Evolutionary conservation across 2,329 filamentous ascomycete genomes (phyloP).

Genomic region (Pseudopithomyces maydicus): DNA sequence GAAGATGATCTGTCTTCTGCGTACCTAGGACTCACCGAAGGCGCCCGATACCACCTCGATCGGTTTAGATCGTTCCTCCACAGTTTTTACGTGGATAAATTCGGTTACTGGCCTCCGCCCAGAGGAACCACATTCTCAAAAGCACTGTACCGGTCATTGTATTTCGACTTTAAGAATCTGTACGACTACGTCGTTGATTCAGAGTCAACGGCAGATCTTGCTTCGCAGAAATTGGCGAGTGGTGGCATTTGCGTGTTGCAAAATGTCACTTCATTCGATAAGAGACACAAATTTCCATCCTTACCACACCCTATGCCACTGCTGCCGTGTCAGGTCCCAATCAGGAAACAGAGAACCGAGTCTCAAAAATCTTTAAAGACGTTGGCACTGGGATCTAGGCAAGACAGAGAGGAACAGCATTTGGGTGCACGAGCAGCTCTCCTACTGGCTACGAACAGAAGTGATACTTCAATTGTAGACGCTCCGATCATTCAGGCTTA

Average conservation of each 20-base stretch:
- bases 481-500: conserved; percentile 69
- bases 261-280: conserved; percentile 70
- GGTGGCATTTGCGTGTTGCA: conserved; percentile 75
- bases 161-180: conserved; percentile 70
- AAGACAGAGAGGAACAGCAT: conserved; percentile 54
- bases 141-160: conserved; percentile 64
- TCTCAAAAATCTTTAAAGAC: conserved; percentile 41
- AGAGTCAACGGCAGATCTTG: conserved; percentile 55
- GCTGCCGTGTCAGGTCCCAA: conserved; percentile 57
- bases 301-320: conserved; percentile 71
- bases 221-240: conserved; percentile 60
- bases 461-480: conserved; percentile 41
- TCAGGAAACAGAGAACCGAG: conserved; percentile 26
- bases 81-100: conserved; percentile 67
- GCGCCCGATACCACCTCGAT: conserved; percentile 70
- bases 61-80: conserved; percentile 73
- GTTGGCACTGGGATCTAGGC: conserved; percentile 41
- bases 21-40: conserved; percentile 66
- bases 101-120: conserved; percentile 74
- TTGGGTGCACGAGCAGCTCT: conserved; percentile 60
- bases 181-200: conserved; percentile 74
- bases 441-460: conserved; percentile 54
- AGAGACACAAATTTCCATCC: conserved; percentile 61
- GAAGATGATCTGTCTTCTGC: conserved; percentile 71
- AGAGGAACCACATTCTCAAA: conserved; percentile 60